Percentiles rank a stretch among this genome's conserved stretches.
Conservation (phyloP, 495 filamentous ascomycete genomes). For the Trypethelium eluteriae region DNA sequence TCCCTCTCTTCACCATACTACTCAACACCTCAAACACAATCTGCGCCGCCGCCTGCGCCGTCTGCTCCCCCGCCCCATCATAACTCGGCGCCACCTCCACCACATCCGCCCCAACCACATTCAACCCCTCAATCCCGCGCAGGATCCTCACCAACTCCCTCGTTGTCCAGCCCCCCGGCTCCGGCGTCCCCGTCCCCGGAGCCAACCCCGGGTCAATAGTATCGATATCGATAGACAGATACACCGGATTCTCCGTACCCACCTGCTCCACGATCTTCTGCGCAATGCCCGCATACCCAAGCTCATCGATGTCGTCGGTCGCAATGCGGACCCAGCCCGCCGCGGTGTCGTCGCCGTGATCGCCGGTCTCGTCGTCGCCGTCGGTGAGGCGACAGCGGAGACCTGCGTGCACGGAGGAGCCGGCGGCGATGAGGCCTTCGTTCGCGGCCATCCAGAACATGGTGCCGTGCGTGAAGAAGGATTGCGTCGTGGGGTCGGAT, state of each 20-base stretch:
- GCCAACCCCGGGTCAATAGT: constrained; percentile 48
- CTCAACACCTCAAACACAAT: constrained; percentile 40
- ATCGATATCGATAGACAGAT: constrained; percentile 46
- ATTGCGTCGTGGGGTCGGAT: constrained; percentile 47
- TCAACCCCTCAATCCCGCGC: constrained; percentile 41
- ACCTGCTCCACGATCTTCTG: constrained; percentile 41
- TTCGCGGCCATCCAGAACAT: constrained; percentile 79
- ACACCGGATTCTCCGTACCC: constrained; percentile 37
- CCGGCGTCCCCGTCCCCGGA: constrained; percentile 47
- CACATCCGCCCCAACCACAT: constrained; percentile 47
- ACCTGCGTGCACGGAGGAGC: constrained; percentile 66
- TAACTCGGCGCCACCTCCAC: constrained; percentile 50
- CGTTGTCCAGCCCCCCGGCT: constrained; percentile 48
- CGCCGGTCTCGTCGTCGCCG: constrained; percentile 54
- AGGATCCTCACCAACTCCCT: constrained; percentile 46
- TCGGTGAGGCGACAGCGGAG: constrained; percentile 66
- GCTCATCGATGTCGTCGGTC: constrained; percentile 45
- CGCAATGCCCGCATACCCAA: constrained; percentile 40
- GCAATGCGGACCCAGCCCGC: constrained; percentile 40
- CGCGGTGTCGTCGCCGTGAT: constrained; percentile 54
- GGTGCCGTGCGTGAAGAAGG: constrained; percentile 71
- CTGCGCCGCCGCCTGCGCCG: constrained; percentile 45
- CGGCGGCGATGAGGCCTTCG: constrained; percentile 64
- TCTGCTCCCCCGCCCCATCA: constrained; percentile 42
- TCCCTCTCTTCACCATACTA: constrained; percentile 38